Conservation (phyloP, 2,329 filamentous ascomycete species). For the Zymoseptoria passerinii region DNA sequence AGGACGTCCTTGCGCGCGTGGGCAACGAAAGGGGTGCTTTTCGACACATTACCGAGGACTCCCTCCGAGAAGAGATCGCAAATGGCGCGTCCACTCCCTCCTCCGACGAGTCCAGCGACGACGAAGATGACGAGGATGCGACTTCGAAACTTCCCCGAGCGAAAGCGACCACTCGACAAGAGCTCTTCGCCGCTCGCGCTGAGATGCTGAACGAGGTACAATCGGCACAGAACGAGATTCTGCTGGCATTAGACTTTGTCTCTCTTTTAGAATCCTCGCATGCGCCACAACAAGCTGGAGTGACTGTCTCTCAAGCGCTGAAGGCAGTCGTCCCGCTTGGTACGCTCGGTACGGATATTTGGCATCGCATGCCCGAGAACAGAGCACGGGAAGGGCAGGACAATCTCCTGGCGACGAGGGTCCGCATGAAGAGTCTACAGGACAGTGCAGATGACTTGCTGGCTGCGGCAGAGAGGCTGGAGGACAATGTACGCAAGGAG, state of each 20-base stretch:
- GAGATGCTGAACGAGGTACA: constrained; percentile 36
- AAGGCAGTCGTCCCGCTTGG: constrained; percentile 61
- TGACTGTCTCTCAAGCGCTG: constrained; percentile 61
- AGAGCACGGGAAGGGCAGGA: constrained; percentile 33
- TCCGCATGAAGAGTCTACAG: constrained; percentile 70
- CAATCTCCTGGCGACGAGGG: constrained; percentile 53
- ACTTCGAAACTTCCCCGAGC: constrained; percentile 4
- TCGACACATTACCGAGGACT: constrained; percentile 65
- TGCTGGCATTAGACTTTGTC: constrained; percentile 70
- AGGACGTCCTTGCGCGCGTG: constrained; percentile 69
- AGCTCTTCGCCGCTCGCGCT: constrained; percentile 32
- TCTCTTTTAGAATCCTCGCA: constrained; percentile 70
- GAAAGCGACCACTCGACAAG: constrained; percentile 27
- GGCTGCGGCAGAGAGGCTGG: constrained; percentile 61
- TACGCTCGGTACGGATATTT: constrained; percentile 60
- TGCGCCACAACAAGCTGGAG: constrained; percentile 58
- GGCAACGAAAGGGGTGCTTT: constrained; percentile 74
- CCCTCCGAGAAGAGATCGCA: constrained; percentile 60
- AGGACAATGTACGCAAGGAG: constrained; percentile 70
- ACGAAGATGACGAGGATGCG: constrained; percentile 37
- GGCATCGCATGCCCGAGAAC: constrained; percentile 50
- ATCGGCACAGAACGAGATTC: constrained; percentile 48
- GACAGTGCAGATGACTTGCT: constrained; percentile 65
- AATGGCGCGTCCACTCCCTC: constrained; percentile 35
- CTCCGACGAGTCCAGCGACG: constrained; percentile 36